Base-by-base conservation (phyloP, 805 yeast species). In the Candida nonsorbophila region DNA sequence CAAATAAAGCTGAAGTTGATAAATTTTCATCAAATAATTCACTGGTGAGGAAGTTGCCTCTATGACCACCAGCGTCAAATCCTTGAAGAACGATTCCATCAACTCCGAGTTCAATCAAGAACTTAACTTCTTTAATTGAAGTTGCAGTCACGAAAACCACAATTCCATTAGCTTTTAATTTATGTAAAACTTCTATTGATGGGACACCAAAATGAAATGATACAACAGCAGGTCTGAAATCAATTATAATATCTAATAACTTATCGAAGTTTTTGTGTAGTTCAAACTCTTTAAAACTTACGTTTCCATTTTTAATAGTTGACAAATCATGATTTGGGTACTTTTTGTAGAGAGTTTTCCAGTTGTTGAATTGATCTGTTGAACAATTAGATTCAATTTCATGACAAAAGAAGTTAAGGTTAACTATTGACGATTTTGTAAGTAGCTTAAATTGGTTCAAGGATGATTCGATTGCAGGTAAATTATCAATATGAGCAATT, bases 1-100 rank as follows among this genome's bases (percentile, higher is more conserved):
- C 27, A 29, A 56, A 55, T 25, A 58, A 42, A 5, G 51, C 40
- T 21, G 28, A 39, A 0, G 77, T 68, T 6, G 60, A 46, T 25
- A 67, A 47, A 16, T 56, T 51, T 17, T 51, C 52, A 34, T 65
- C 72, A 12, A 30, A 29, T n/a, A n/a, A n/a, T 10, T 28, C 27
- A 7, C 35, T 25, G 7, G 22, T 31, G 12, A 62, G 29, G 29
- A 64, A 69, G 37, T 59, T 67, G 3, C 81, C 81, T 11, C 83
- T 51, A 43, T 77, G 83, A 0, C 83, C 83, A 14, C 83, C 83
- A 3, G 83, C 83, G 40, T 75, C 82, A 45, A 57, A 58, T 0
- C 82, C 82, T 46, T 77, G 84, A 15, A 65, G 57, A 6, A 69
- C 54, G 4, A 76, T 47, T 2, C 71, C 79, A 45, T 74, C 76